phyloP scores from a whole-genome alignment of 2,329 filamentous ascomycete species.

The Albifimbria verrucaria region DNA sequence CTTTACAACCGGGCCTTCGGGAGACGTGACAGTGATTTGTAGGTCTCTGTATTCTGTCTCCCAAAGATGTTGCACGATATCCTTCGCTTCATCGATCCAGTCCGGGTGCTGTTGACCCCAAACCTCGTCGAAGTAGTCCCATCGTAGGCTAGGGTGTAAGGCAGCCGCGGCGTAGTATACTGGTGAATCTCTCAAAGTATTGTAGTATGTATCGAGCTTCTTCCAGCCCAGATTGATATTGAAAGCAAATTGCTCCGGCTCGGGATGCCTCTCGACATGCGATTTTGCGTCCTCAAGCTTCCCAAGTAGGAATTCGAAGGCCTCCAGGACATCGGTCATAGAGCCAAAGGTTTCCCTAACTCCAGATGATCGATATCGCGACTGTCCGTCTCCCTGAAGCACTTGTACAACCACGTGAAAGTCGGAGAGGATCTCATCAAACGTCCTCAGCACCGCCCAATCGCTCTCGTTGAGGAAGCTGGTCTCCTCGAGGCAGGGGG shows the following conservation, averaged over 20 bases:
- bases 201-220: not conserved
- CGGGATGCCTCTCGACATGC: not conserved
- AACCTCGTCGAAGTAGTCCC: not conserved
- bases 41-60: too few relatives aligned
- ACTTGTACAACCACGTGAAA: not conserved
- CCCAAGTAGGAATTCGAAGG: not conserved
- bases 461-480: too few relatives aligned
- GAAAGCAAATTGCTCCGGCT: not conserved
- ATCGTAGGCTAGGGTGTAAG: not conserved
- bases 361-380: not conserved
- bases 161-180: not conserved
- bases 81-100: not conserved
- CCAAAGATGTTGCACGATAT: not conserved
- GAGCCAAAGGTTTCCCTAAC: not conserved
- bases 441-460: too few relatives aligned
- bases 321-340: not conserved
- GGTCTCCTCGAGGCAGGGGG: too few relatives aligned
- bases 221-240: not conserved
- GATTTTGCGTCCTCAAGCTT: not conserved
- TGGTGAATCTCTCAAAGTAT: not conserved
- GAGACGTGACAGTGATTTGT: not conserved
- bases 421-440: too few relatives aligned
- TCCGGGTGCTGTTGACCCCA: not conserved
- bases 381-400: not conserved
- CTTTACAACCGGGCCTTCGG: not conserved